Evolutionary conservation across 306 rosid species (phyloP).

Genomic region (Medicago ruthenica): DNA sequence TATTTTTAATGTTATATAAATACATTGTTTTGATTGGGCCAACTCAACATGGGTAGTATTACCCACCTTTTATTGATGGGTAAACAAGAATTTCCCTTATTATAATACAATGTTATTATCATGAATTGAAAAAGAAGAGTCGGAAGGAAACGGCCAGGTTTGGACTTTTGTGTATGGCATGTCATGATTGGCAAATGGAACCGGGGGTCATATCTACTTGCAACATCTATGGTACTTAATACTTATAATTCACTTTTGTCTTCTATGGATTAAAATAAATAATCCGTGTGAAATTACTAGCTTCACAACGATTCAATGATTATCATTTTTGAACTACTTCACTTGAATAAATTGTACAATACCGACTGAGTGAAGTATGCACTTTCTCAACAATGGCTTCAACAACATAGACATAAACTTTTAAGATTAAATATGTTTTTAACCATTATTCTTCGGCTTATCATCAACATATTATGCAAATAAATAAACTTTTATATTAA

Average conservation of each 20-base stretch:
- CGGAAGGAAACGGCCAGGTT: constrained; percentile 37
- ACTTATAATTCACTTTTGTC: constrained; percentile 29
- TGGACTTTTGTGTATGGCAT: constrained; percentile 52
- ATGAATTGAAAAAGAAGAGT: constrained; percentile 32
- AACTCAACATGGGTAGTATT: no score
- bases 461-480: no score
- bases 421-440: no score
- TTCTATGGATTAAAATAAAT: background rate
- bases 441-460: no score
- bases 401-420: no score
- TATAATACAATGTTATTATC: constrained; percentile 26
- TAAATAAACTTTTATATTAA: no score
- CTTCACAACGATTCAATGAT: background rate
- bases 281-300: constrained; percentile 9
- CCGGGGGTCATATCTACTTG: constrained; percentile 16
- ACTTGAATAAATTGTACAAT: background rate
- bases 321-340: background rate
- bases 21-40: no score
- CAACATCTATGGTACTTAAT: background rate
- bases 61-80: no score
- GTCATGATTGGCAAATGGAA: constrained; percentile 19
- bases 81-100: no score
- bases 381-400: background rate
- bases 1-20: no score
- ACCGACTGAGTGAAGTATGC: background rate